A percentile compares a stretch with the other conserved stretches of the same genome.
phyloP scores from a whole-genome alignment of 805 yeast genomes.

The Kluyveromyces lactis region DNA sequence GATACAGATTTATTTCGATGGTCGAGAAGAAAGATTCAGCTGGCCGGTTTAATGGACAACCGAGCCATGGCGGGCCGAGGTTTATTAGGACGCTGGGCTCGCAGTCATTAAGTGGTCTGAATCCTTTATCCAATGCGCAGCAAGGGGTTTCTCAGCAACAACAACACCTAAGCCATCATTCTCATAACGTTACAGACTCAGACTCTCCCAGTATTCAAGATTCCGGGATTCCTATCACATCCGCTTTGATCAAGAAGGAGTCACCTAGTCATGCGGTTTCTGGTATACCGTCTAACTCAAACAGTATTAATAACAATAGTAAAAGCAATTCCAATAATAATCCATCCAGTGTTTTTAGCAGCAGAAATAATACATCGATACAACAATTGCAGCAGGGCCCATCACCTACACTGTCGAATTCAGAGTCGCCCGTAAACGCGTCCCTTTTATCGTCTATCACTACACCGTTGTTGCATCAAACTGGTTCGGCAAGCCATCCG shows the following conservation, averaged over 20 bases:
- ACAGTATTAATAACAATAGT: not conserved
- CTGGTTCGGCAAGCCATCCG: not conserved
- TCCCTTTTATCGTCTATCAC: not conserved
- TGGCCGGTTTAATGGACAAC: not conserved
- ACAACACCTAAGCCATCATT: not conserved
- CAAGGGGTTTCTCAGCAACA: not conserved
- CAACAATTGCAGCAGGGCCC: not conserved
- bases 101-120: slow-evolving; percentile 13
- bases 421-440: slow-evolving; percentile 1
- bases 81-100: slow-evolving; percentile 17
- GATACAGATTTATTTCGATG: too few relatives aligned
- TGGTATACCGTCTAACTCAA: not conserved
- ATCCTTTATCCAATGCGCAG: slow-evolving; percentile 9
- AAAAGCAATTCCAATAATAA: not conserved
- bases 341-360: not conserved
- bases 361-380: not conserved
- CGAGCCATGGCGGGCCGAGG: slow-evolving; percentile 7
- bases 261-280: not conserved
- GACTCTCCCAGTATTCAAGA: not conserved
- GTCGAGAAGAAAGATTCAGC: not conserved
- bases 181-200: not conserved
- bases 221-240: not conserved
- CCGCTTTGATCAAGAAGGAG: not conserved
- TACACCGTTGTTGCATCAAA: not conserved
- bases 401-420: slow-evolving; percentile 1